Percentiles rank a stretch among this genome's conserved stretches.
phyloP scores from a whole-genome alignment of 2,329 filamentous ascomycete genomes.

The Lecanicillium sp. region DNA sequence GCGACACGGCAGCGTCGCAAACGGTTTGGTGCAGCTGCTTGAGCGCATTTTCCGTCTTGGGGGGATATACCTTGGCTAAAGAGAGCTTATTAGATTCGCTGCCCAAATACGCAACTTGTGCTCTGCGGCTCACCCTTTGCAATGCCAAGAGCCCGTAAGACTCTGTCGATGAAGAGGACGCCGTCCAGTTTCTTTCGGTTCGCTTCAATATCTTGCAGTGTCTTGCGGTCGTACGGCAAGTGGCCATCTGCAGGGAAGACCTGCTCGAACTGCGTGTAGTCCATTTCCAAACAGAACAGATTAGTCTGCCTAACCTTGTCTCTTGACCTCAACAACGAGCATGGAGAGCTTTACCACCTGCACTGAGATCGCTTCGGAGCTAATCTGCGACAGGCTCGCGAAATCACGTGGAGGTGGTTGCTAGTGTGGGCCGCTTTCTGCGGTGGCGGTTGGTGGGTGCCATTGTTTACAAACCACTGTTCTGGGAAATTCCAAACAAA shows the following conservation, averaged over 20 bases:
- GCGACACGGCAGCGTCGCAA: slow-evolving; percentile 52
- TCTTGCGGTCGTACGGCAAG: slow-evolving; percentile 53
- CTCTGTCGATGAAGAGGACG: slow-evolving; percentile 70
- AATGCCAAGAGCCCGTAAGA: slow-evolving; percentile 62
- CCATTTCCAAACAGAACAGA: slow-evolving; percentile 27
- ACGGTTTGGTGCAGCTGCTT: slow-evolving; percentile 64
- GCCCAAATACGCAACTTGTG: slow-evolving; percentile 4
- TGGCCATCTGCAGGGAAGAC: slow-evolving; percentile 56
- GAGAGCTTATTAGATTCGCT: background rate
- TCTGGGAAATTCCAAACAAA: slow-evolving; percentile 31
- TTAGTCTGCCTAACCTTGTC: no score
- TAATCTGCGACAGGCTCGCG: slow-evolving; percentile 5
- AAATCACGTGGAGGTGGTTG: slow-evolving; percentile 13
- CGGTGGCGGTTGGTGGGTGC: background rate
- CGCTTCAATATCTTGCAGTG: slow-evolving; percentile 54
- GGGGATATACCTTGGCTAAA: slow-evolving; percentile 62
- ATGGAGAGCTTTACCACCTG: no score
- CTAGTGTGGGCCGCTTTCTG: background rate
- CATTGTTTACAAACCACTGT: slow-evolving; percentile 32
- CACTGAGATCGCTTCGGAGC: background rate
- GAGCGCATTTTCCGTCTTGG: slow-evolving; percentile 58
- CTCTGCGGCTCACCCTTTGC: slow-evolving; percentile 46
- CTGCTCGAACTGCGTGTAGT: slow-evolving; percentile 58
- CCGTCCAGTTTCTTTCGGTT: slow-evolving; percentile 61
- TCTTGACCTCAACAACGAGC: no score